phyloP scores from a whole-genome alignment of 1,284 basidiomycete species.

The Malassezia restricta region DNA sequence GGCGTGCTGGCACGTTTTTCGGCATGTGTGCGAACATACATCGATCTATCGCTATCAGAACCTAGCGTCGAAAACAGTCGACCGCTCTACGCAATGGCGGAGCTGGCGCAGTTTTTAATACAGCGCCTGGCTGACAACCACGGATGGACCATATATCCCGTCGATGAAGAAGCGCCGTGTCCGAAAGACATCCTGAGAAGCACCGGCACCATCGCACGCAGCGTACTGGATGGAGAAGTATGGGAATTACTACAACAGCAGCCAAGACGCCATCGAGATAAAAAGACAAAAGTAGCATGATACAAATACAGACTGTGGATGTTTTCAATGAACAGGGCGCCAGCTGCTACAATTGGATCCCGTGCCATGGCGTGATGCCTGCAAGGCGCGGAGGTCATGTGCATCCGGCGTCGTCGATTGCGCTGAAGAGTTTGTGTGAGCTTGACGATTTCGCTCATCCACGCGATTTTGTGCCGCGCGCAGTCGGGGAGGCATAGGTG shows the following conservation, averaged over 20 bases:
- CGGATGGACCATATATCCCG: conserved; percentile 60
- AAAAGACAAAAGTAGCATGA: background rate
- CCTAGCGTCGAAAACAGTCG: conserved; percentile 14
- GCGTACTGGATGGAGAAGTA: background rate
- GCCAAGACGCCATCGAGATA: conserved; percentile 1
- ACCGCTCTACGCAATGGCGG: conserved; percentile 79
- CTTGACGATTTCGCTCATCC: background rate
- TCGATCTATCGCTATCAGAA: conserved; percentile 52
- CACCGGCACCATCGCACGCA: background rate
- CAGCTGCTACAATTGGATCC: conserved; percentile 5
- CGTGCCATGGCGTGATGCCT: background rate
- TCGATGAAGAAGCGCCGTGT: background rate
- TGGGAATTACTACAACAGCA: background rate
- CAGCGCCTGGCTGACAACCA: conserved; percentile 57
- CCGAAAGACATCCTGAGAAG: conserved; percentile 1
- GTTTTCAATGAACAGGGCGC: conserved; percentile 39
- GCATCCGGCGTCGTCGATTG: background rate
- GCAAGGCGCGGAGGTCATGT: background rate
- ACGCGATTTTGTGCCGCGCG: conserved; percentile 9
- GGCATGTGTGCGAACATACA: conserved; percentile 69
- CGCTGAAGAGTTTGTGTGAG: background rate
- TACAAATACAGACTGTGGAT: conserved; percentile 39
- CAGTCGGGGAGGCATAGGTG: conserved; percentile 15
- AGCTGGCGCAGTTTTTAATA: conserved; percentile 77
- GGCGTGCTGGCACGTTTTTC: conserved; percentile 67